Base-by-base conservation (phyloP, 1,284 basidiomycete species). In the Sanghuangporus sanghuang region DNA sequence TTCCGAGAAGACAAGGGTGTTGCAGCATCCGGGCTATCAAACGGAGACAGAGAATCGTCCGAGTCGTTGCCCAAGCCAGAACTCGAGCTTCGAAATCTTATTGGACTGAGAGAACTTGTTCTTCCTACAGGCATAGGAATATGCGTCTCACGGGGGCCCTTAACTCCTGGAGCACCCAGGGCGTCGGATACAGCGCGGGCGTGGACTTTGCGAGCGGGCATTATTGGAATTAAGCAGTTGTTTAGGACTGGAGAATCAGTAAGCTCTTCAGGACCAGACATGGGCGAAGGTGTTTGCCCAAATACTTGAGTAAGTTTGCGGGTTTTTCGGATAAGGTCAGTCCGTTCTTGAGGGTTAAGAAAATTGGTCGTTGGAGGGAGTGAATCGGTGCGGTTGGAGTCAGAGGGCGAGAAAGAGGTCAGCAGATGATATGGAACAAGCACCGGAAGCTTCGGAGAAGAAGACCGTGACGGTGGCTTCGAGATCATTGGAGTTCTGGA, bases 261-360 rank as follows among this genome's bases (percentile, higher is more conserved):
- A 18, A 60, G n/a, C 7, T 78, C 76, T 55, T 73, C 72, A 11
- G 73, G 67, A 2, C 71, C 66, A 32, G 76, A 67, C 4, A 40
- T 77, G 75, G 18, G 72, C 72, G 36, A 77, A 80, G 86, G 87
- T 0, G 79, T 81, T 72, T 85, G 80, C 32, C 93, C 93, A 57
- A 95, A 86, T 18, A 94, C 74, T 68, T 88, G 86, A 32, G 90
- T 83, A 48, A 95, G 80, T 74, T 95, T 95, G 69, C 86, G 84
- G 38, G 86, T 84, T 67, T 87, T 86, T 58, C 85, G 80, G 27
- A 93, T 77, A 59, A 90, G 84, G 48, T 90, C 86, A 0, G 87
- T 83, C 23, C 91, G 87, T 68, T 91, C 86, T 23, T 82, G 79
- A 9, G 86, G 76, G 64, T 80, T 78, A 44, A 93, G 84, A 63